These are phyloP conservation scores for Penicillium dipodomyicola DNA, from an alignment of 495 filamentous ascomycete genomes.

Conservation along the genomic window DNA sequence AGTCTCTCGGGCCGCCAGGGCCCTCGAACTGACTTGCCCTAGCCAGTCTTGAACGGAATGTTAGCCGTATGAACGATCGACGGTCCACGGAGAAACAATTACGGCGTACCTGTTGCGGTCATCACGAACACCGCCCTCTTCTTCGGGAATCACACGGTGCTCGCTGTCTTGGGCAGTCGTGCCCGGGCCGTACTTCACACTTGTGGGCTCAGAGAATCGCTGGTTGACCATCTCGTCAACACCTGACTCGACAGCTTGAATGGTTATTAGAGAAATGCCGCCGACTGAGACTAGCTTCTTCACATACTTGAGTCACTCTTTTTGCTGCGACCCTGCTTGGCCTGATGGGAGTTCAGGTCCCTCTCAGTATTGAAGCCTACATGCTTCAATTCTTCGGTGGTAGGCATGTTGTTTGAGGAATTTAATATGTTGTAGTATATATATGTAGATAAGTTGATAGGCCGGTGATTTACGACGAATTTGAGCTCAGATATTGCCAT, in stretches of 20 bases:
- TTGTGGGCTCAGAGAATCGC: constrained; percentile 43
- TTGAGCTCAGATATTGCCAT: background rate
- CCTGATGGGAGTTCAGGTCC: constrained; percentile 53
- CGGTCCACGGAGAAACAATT: background rate
- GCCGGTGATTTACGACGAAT: background rate
- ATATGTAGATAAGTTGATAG: background rate
- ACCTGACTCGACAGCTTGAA: constrained; percentile 51
- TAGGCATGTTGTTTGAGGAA: constrained; percentile 28
- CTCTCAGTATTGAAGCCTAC: constrained; percentile 47
- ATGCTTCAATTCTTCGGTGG: constrained; percentile 37
- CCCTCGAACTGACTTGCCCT: constrained; percentile 52
- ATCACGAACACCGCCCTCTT: constrained; percentile 51
- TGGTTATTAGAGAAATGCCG: background rate
- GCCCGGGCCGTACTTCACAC: constrained; percentile 47
- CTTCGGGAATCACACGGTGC: constrained; percentile 48
- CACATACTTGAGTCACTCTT: constrained; percentile 49
- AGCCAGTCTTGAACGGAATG: constrained; percentile 30
- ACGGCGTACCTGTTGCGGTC: constrained; percentile 42
- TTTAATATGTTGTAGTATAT: background rate
- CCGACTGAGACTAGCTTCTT: background rate
- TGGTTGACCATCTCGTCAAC: constrained; percentile 46
- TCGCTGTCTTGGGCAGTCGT: constrained; percentile 51
- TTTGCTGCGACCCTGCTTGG: constrained; percentile 45
- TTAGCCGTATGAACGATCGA: constrained; percentile 2
- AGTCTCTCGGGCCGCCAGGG: constrained; percentile 49